A percentile compares a stretch with the other conserved stretches of the same genome.
phyloP scores from a whole-genome alignment of 805 yeast species.

The Candida montana region DNA sequence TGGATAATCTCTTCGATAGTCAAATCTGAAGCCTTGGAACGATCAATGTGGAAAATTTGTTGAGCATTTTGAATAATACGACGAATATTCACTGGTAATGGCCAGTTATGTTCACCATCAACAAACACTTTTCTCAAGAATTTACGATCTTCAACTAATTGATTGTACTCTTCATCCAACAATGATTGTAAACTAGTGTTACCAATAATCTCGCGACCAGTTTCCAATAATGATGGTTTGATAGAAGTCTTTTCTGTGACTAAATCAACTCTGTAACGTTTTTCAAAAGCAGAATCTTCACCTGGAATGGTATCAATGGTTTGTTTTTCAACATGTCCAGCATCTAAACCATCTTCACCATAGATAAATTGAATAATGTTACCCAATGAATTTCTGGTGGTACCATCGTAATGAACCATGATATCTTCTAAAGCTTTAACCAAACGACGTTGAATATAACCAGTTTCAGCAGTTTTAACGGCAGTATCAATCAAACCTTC shows the following conservation, averaged over 20 bases:
- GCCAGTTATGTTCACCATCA: slow-evolving; percentile 96
- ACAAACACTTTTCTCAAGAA: slow-evolving; percentile 80
- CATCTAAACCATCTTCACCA: slow-evolving; percentile 99
- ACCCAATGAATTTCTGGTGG: slow-evolving; percentile 96
- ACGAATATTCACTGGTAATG: slow-evolving; percentile 93
- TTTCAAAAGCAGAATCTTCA: slow-evolving; percentile 75
- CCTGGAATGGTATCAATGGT: slow-evolving; percentile 94
- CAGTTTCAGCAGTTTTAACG: slow-evolving; percentile 98
- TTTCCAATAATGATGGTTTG: slow-evolving; percentile 72
- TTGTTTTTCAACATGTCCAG: slow-evolving; percentile 96
- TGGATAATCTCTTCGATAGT: slow-evolving; percentile 74
- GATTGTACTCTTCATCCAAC: slow-evolving; percentile 80
- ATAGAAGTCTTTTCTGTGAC: slow-evolving; percentile 62
- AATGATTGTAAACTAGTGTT: slow-evolving; percentile 76
- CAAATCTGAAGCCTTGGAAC: slow-evolving; percentile 84
- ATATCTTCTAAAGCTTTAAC: slow-evolving; percentile 96
- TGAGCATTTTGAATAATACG: slow-evolving; percentile 97
- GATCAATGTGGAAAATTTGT: slow-evolving; percentile 92
- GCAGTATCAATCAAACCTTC: slow-evolving; percentile 99
- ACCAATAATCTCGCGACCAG: slow-evolving; percentile 87
- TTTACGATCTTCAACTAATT: slow-evolving; percentile 69
- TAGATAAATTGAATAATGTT: slow-evolving; percentile 93
- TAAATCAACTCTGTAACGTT: slow-evolving; percentile 80
- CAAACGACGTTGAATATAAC: slow-evolving; percentile 96
- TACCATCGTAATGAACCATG: slow-evolving; percentile 97